A percentile compares a stretch with the other conserved stretches of the same genome.
Evolutionary conservation across 2,329 filamentous ascomycete species (phyloP).

Genomic region (Stagonosporopsis rhizophila): DNA sequence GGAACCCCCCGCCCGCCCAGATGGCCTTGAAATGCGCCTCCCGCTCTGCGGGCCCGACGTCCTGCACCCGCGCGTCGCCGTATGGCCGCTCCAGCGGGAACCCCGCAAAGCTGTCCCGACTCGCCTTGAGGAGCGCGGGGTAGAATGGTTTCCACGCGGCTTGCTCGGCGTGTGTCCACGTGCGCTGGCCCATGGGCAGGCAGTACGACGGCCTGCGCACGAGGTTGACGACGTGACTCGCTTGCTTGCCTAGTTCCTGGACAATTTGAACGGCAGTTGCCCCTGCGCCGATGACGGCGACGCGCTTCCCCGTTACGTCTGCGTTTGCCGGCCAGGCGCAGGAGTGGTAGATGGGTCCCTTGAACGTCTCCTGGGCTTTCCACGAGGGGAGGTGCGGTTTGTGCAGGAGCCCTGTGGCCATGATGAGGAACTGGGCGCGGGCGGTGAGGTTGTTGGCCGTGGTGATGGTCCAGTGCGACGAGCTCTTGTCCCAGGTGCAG

Average conservation of each 20-base stretch:
- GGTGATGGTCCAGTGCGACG: slow-evolving; percentile 54
- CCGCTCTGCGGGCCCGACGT: slow-evolving; percentile 25
- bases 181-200: slow-evolving; percentile 35
- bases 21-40: slow-evolving; percentile 22
- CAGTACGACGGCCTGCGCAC: slow-evolving; percentile 35
- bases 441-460: slow-evolving; percentile 54
- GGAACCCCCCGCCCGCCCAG: slow-evolving; percentile 51
- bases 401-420: slow-evolving; percentile 31
- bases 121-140: slow-evolving; percentile 25
- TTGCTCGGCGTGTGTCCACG: slow-evolving; percentile 30
- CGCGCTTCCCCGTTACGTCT: slow-evolving; percentile 35
- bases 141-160: slow-evolving; percentile 36
- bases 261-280: slow-evolving; percentile 41
- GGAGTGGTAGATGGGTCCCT: slow-evolving; percentile 33
- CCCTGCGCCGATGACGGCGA: slow-evolving; percentile 38
- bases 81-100: slow-evolving; percentile 25
- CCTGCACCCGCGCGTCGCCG: slow-evolving; percentile 16
- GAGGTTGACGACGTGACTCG: slow-evolving; percentile 27
- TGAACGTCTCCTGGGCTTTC: slow-evolving; percentile 23
- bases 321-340: slow-evolving; percentile 44
- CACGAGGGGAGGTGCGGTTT: slow-evolving; percentile 28
- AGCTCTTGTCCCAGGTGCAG: slow-evolving; percentile 50
- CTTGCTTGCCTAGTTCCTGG: slow-evolving; percentile 34
- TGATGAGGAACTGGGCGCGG: slow-evolving; percentile 52
- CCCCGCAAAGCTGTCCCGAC: slow-evolving; percentile 21